Evolutionary conservation across 352 stramenopile genomes (phyloP).

Genomic region (Phytophthora sp.): DNA sequence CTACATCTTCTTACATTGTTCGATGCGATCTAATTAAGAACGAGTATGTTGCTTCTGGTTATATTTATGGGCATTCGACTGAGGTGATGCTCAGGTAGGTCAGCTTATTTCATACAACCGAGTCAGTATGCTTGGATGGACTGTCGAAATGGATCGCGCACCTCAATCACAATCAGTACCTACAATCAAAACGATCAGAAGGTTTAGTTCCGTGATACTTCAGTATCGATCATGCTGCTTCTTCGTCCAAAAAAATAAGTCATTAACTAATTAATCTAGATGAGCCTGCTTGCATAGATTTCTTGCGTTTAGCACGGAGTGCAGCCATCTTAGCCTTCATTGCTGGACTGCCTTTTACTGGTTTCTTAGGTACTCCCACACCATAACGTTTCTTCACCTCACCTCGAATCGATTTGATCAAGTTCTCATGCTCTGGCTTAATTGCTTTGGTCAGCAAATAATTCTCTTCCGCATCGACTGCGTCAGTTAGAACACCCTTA

Average conservation of each 20-base stretch:
- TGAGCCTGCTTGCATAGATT: not conserved
- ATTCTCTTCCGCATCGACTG: not conserved
- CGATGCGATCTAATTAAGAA: conserved; percentile 29
- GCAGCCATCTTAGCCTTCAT: not conserved
- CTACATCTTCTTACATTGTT: conserved; percentile 11
- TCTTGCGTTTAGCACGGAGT: not conserved
- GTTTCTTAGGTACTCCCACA: not conserved
- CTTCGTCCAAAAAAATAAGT: conserved; percentile 6
- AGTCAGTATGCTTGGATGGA: conserved; percentile 22
- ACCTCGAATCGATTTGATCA: not conserved
- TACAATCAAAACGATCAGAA: conserved; percentile 18
- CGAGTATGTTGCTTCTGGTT: conserved; percentile 14
- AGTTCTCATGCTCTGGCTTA: not conserved
- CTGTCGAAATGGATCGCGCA: conserved; percentile 1
- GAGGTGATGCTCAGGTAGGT: conserved; percentile 6
- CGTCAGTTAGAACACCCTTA: not conserved
- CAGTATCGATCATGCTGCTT: conserved; percentile 7
- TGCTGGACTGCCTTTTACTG: not conserved
- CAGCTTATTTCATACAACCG: conserved; percentile 12
- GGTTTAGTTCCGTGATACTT: not conserved
- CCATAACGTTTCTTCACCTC: not conserved
- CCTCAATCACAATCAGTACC: conserved; percentile 8
- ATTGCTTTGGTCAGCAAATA: not conserved
- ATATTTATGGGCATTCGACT: conserved; percentile 14
- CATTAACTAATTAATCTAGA: conserved; percentile 2